These are phyloP conservation scores for Akanthomyces dipterigenus DNA, from an alignment of 2,329 filamentous ascomycete species.

Conservation along the genomic window DNA sequence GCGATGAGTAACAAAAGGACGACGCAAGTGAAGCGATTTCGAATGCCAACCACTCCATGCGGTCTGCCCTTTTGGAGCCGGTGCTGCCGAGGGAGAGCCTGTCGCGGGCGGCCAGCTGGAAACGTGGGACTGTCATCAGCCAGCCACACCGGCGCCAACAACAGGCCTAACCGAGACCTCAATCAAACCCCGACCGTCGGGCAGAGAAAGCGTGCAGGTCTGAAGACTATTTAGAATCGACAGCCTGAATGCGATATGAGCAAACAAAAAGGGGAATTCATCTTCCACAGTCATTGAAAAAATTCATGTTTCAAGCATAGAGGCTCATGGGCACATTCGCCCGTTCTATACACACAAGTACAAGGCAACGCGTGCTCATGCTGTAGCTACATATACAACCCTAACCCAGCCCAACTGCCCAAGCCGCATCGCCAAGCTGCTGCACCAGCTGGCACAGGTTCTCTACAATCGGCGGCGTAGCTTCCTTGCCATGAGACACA, in stretches of 20 bases:
- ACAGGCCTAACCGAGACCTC: not conserved
- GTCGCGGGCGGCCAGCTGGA: not conserved
- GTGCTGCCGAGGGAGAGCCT: not conserved
- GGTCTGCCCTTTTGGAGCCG: not conserved
- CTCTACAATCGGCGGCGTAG: slow-evolving; percentile 56
- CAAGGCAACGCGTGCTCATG: not conserved
- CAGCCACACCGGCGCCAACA: not conserved
- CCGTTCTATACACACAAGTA: not conserved
- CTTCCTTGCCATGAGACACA: slow-evolving; percentile 36
- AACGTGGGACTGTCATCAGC: not conserved
- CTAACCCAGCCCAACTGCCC: slow-evolving; percentile 27
- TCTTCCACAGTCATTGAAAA: not conserved
- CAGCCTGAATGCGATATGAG: not conserved
- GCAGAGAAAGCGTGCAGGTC: not conserved
- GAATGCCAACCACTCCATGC: not conserved
- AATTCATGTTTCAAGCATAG: not conserved
- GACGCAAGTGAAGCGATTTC: not conserved
- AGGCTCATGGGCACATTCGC: not conserved
- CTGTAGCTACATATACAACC: not conserved
- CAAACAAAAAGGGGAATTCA: not conserved
- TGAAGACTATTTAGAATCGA: not conserved
- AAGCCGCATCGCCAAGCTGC: slow-evolving; percentile 49
- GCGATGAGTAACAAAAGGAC: not conserved
- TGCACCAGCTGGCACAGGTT: slow-evolving; percentile 59
- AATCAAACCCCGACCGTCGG: no score